These are phyloP conservation scores for Aspergillus calidoustus DNA, from an alignment of 2,329 filamentous ascomycete genomes.

Conservation along the genomic window DNA sequence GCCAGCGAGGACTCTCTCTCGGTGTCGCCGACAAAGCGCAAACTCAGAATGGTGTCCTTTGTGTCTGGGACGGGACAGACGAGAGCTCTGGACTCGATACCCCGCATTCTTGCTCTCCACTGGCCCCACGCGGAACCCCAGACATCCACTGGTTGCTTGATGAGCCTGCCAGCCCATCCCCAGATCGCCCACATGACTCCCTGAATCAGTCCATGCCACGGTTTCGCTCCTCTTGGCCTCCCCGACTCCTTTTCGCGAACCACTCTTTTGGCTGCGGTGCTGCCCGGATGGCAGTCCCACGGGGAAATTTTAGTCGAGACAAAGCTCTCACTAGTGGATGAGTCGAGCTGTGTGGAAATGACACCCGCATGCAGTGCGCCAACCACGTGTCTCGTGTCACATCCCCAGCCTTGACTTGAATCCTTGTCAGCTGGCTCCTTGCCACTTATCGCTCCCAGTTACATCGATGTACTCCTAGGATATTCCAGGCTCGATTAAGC, in stretches of 20 bases:
- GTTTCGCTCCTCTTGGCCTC: background rate
- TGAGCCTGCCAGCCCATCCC: no score
- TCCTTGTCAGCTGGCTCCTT: background rate
- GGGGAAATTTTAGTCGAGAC: background rate
- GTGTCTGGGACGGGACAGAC: background rate
- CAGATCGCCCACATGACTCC: background rate
- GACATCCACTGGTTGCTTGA: background rate
- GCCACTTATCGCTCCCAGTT: background rate
- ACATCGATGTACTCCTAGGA: no score
- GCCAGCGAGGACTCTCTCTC: background rate
- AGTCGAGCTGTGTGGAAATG: no score
- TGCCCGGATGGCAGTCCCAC: background rate
- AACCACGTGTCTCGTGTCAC: background rate
- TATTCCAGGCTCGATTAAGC: background rate
- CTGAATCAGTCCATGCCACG: background rate
- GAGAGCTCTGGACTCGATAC: background rate
- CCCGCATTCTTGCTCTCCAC: background rate
- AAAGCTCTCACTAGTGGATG: background rate
- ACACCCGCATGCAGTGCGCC: background rate
- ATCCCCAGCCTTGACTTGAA: background rate
- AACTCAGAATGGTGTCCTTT: background rate
- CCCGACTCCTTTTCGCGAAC: no score
- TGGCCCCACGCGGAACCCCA: slow-evolving; percentile 1
- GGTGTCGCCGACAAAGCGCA: background rate
- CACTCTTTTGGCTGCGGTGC: background rate